Evolutionary conservation across 2,329 filamentous ascomycete genomes (phyloP), one percentile per base, ranked within the genome.

Genomic region (Pseudovirgaria hyperparasitica): DNA sequence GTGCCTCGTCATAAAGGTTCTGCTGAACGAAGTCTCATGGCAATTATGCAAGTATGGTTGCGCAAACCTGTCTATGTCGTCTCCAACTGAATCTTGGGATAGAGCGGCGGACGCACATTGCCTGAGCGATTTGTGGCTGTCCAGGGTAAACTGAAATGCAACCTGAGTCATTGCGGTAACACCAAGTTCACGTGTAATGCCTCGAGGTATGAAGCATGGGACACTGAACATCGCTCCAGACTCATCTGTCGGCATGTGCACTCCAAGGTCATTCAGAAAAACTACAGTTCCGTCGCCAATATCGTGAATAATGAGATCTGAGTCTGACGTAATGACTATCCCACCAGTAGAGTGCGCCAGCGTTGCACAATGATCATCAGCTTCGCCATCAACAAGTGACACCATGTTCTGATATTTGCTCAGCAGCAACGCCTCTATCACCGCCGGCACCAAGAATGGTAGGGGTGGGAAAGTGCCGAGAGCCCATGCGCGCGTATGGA

Each of bases 261-360:
- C n/a, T n/a, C n/a, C n/a, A n/a, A n/a, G n/a, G n/a, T n/a, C n/a
- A n/a, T n/a, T n/a, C n/a, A n/a, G n/a, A 30, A 87, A 76, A 1
- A 74, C 59, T 0, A 92, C 72, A 1, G 63, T 60, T 0, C 77
- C 77, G 2, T 63, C 36, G 0, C 75, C 76, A 6, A 87, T 62
- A 31, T 82, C 67, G 45, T 86, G 76, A 0, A 87, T 64, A 1
- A 92, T 58, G 6, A 94, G 63, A 45, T 96, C 87, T 0, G 85
- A 92, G 43, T 96, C 87, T n/a, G 73, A 76, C 0, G 84, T 92
- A 5, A 94, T 54, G 16, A 75, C 59, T 9, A 84, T 65, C 1
- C 72, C 72, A 1, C 70, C 71, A 2, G 65, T 60, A 16, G 61
- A 45, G 3, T 57, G 35, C 5, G 81, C 64, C 28, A 73, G 63